Base-by-base conservation (phyloP, 2,329 filamentous ascomycete genomes). In the Penicillium sp. region DNA sequence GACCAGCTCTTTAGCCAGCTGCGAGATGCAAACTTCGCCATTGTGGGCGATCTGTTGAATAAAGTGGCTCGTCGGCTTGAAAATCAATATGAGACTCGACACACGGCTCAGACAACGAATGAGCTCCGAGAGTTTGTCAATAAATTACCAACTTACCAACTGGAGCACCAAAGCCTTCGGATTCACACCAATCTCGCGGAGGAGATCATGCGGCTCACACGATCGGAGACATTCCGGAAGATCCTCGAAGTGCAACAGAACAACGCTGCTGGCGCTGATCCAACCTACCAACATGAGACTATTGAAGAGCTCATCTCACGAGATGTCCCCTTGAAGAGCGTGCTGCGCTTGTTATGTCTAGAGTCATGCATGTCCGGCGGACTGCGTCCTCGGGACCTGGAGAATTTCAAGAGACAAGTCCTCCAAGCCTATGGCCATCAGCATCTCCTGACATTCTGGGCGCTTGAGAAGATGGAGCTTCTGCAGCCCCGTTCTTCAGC, bases 101-200 rank as follows among this genome's bases (percentile, higher is more conserved):
- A 96, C 74, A 87, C 86, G 51, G 90, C 91, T 4, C 96, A 95
- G 74, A 93, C 91, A 1, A 92, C 95, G 17, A 88, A 92, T 4
- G 95, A 99, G 74, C 86, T 99, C 35, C 90, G 92, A 67, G 92
- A 96, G 25, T 97, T 98, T 73, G 95, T 99, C n/a, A 88, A 89
- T 68, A 96, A 96, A 73, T 81, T 99, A 28, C 94, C 95, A 0
- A 89, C 88, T 11, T 96, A 96, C 69, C 94, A 98, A 76, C 89
- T 92, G 49, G 95, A 99, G 74, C 92, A 97, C 70, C 89, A 94
- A 67, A 96, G 91, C 69, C 81, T 96, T n/a, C 92, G 95, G 63
- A 86, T 94, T 34, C 95, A 99, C 71, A 96, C 93, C 1, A 90
- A 90, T 7, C 84, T 99, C 47, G 92, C 93, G 0, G 95, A 98